Conservation (phyloP, 768 basidiomycete genomes). For the Xerocomus brunneocitrinus region DNA sequence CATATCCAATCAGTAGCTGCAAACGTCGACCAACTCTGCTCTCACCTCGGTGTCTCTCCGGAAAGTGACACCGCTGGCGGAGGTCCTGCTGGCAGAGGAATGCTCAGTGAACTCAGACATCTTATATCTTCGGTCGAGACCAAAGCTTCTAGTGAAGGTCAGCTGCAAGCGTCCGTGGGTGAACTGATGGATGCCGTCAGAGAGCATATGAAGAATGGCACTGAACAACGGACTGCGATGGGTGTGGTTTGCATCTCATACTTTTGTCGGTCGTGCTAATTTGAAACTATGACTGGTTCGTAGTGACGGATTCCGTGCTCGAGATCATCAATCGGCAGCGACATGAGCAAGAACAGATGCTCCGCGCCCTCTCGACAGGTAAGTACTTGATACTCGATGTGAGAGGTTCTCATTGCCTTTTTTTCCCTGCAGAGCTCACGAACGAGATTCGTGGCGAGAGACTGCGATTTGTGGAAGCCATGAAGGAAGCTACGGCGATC, state of each 20-base stretch:
- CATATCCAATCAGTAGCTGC: constrained; percentile 62
- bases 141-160: constrained; percentile 28
- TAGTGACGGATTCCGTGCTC: constrained; percentile 56
- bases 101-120: constrained; percentile 34
- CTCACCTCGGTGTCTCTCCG: constrained; percentile 42
- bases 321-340: constrained; percentile 65
- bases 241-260: constrained; percentile 21
- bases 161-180: constrained; percentile 33
- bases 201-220: constrained; percentile 36
- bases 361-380: constrained; percentile 66
- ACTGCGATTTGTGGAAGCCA: constrained; percentile 87
- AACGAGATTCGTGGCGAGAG: constrained; percentile 84
- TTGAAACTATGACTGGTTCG: constrained; percentile 2
- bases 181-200: constrained; percentile 38
- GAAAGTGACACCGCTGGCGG: constrained; percentile 16
- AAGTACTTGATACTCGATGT: constrained; percentile 4
- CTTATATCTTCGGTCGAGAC: constrained; percentile 33
- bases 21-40: constrained; percentile 57
- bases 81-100: constrained; percentile 16
- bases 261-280: constrained; percentile 9
- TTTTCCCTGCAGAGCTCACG: constrained; percentile 54
- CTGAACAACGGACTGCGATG: constrained; percentile 39
- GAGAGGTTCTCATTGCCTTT: background rate
- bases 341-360: constrained; percentile 65
- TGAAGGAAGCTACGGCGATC: constrained; percentile 88